These are phyloP conservation scores for Aphanomyces euteiches DNA, from an alignment of 352 stramenopile species.

Conservation along the genomic window DNA sequence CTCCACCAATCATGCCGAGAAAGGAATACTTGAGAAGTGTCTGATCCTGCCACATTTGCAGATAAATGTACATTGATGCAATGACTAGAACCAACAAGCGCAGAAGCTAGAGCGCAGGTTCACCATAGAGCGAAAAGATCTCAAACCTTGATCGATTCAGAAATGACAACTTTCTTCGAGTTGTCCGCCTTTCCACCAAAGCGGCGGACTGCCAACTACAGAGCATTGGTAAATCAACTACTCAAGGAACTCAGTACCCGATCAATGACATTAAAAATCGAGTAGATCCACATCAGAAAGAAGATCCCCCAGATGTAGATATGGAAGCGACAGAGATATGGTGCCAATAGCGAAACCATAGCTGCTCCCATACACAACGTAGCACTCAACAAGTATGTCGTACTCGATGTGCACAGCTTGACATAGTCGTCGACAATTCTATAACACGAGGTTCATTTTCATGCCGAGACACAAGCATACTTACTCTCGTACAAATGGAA, in stretches of 20 bases:
- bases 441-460: slow-evolving; percentile 5
- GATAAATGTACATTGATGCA: slow-evolving; percentile 83
- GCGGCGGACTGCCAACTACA: slow-evolving; percentile 63
- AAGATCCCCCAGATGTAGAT: slow-evolving; percentile 87
- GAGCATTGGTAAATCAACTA: neutral
- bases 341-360: slow-evolving; percentile 45
- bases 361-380: slow-evolving; percentile 67
- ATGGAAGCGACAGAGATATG: slow-evolving; percentile 71
- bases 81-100: slow-evolving; percentile 71
- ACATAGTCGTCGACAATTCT: slow-evolving; percentile 82
- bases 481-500: slow-evolving; percentile 81
- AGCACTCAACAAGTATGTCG: slow-evolving; percentile 80
- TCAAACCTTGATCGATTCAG: slow-evolving; percentile 78
- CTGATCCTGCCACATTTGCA: slow-evolving; percentile 65
- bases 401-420: slow-evolving; percentile 66
- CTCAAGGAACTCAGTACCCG: slow-evolving; percentile 44
- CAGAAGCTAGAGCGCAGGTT: slow-evolving; percentile 48
- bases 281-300: slow-evolving; percentile 87
- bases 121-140: neutral
- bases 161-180: slow-evolving; percentile 87
- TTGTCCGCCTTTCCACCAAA: slow-evolving; percentile 82
- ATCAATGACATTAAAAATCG: slow-evolving; percentile 85
- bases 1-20: slow-evolving; percentile 73
- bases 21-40: slow-evolving; percentile 79
- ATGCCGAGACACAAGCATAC: slow-evolving; percentile 12